Evolutionary conservation across 2,329 filamentous ascomycete genomes (phyloP).

Genomic region (Scytalidium sp.): DNA sequence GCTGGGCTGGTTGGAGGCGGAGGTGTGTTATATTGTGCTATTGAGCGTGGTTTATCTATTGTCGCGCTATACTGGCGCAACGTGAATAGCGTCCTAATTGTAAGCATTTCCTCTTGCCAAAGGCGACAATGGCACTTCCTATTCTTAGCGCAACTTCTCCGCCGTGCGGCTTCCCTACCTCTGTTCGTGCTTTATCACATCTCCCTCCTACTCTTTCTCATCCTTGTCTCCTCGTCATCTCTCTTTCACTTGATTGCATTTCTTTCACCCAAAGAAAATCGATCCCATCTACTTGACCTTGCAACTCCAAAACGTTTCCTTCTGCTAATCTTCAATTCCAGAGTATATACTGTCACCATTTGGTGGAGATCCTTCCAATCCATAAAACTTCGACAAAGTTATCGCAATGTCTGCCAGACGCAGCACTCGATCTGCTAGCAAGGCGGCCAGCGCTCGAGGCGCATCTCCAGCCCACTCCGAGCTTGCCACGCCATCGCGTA

Average conservation of each 20-base stretch:
- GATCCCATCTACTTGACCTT: background rate
- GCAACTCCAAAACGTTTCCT: background rate
- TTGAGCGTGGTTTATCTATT: no score
- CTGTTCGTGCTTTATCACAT: background rate
- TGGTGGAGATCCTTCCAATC: no score
- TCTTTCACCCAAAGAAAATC: conserved; percentile 19
- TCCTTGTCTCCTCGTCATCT: conserved; percentile 1
- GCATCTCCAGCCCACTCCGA: conserved; percentile 13
- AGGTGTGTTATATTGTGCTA: background rate
- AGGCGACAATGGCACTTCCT: background rate
- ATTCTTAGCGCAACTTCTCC: background rate
- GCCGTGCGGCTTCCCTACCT: background rate
- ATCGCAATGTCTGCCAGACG: conserved; percentile 22
- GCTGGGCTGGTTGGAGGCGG: background rate
- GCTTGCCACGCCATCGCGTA: conserved; percentile 13
- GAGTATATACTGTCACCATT: background rate
- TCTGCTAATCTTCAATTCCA: background rate
- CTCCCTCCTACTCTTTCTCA: background rate
- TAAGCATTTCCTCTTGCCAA: conserved; percentile 2
- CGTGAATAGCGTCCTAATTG: conserved; percentile 11
- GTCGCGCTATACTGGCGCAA: background rate
- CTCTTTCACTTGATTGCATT: background rate
- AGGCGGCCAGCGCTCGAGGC: conserved; percentile 15
- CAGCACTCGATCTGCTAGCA: conserved; percentile 19
- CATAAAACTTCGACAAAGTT: no score